Conservation (phyloP, 345 rosid species). For the Eutrema japonicum region DNA sequence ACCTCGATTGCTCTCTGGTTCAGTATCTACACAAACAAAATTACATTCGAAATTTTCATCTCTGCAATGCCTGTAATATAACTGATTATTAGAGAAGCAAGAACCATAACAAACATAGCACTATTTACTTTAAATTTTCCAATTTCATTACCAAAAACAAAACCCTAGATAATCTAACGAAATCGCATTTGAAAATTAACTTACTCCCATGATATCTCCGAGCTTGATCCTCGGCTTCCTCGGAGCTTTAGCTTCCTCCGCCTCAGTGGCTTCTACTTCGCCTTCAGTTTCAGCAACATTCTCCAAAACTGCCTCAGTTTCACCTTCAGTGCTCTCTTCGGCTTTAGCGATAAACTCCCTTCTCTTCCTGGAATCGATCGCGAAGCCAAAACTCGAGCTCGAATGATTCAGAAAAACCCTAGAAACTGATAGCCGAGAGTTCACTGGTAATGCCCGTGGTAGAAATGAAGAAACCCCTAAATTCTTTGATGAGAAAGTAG, state of each 20-base stretch:
- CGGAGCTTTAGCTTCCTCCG: conserved; percentile 50
- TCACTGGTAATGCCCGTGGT: conserved; percentile 38
- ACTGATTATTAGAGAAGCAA: neutral
- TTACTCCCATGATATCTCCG: conserved; percentile 43
- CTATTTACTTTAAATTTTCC: neutral
- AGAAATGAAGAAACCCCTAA: conserved; percentile 52
- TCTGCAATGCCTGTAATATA: neutral
- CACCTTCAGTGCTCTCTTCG: conserved; percentile 53
- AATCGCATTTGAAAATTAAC: neutral
- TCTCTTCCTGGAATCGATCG: conserved; percentile 43
- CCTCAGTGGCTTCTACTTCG: conserved; percentile 41
- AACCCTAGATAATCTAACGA: neutral
- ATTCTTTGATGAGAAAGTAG: conserved; percentile 46
- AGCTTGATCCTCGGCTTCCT: conserved; percentile 33
- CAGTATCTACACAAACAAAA: conserved; percentile 58
- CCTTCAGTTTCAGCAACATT: conserved; percentile 32
- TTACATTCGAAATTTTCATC: neutral
- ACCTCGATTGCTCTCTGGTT: conserved; percentile 83
- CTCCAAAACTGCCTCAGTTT: conserved; percentile 45
- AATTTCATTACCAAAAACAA: conserved; percentile 1
- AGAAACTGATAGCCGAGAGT: conserved; percentile 40
- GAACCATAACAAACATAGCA: conserved; percentile 1
- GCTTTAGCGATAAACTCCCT: conserved; percentile 60
- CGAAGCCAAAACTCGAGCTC: conserved; percentile 39
- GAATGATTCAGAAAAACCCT: conserved; percentile 40